A percentile compares a stretch with the other conserved stretches of the same genome.
Evolutionary conservation across 306 rosid species (phyloP).

Genomic region (Glycine latifolia): DNA sequence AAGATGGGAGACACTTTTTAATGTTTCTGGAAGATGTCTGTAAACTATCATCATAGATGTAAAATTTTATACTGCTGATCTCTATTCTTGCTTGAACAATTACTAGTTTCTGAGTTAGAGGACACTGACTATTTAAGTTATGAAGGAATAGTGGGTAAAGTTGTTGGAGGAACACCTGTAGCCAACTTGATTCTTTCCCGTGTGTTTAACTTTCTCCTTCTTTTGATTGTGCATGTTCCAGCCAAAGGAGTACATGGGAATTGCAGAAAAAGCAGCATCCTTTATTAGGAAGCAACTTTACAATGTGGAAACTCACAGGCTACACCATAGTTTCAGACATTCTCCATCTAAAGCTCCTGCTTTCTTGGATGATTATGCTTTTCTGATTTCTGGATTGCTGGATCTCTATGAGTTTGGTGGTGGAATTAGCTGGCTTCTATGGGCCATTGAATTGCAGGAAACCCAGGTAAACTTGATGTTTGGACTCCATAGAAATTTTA

Average conservation of each 20-base stretch:
- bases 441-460: slow-evolving; percentile 91
- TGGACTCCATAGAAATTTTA: slow-evolving; percentile 17
- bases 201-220: slow-evolving; percentile 39
- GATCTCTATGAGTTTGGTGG: slow-evolving; percentile 93
- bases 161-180: slow-evolving; percentile 44
- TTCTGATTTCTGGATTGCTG: slow-evolving; percentile 81
- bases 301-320: slow-evolving; percentile 63
- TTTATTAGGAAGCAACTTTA: slow-evolving; percentile 80
- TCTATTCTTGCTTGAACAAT: slow-evolving; percentile 32
- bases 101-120: slow-evolving; percentile 28
- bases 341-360: slow-evolving; percentile 91
- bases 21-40: slow-evolving; percentile 24
- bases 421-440: slow-evolving; percentile 70
- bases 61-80: slow-evolving; percentile 35
- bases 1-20: slow-evolving; percentile 2
- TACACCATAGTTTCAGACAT: slow-evolving; percentile 85
- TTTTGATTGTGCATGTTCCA: slow-evolving; percentile 47
- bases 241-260: slow-evolving; percentile 76
- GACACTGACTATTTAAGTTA: slow-evolving; percentile 23
- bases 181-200: slow-evolving; percentile 34
- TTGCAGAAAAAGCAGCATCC: slow-evolving; percentile 82
- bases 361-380: slow-evolving; percentile 91
- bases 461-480: slow-evolving; percentile 69
- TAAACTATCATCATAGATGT: background rate
- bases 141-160: slow-evolving; percentile 22